Evolutionary conservation across 345 rosid species (phyloP).

Genomic region (Jatropha curcas): DNA sequence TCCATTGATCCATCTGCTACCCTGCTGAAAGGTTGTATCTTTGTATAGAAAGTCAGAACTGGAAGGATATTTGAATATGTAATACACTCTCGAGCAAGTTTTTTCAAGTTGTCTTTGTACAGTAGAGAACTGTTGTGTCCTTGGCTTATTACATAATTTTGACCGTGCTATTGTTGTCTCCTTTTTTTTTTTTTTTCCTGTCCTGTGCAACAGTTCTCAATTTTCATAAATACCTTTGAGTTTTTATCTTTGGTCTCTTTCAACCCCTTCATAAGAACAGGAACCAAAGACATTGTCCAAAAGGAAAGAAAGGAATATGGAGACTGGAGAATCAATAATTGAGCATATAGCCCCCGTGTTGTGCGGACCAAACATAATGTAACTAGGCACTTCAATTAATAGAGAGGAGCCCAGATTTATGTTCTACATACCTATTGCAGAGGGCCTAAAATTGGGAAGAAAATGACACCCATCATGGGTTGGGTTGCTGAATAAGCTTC

Average conservation of each 20-base stretch:
- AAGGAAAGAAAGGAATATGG: too few relatives aligned
- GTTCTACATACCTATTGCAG: too few relatives aligned
- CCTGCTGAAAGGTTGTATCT: slow-evolving; percentile 25
- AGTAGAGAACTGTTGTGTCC: slow-evolving; percentile 28
- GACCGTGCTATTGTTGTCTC: background rate
- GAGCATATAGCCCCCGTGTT: too few relatives aligned
- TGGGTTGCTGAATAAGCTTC: background rate
- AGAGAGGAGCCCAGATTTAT: background rate
- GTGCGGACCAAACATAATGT: background rate
- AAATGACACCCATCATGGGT: background rate
- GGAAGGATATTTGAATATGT: slow-evolving; percentile 28
- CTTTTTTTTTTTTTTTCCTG: background rate
- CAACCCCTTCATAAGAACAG: background rate
- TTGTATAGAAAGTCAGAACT: slow-evolving; percentile 38
- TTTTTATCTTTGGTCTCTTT: background rate
- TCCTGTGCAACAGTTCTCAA: background rate
- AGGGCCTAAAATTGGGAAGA: slow-evolving; percentile 1
- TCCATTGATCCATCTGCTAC: slow-evolving; percentile 22
- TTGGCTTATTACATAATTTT: slow-evolving; percentile 18
- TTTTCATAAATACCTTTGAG: background rate
- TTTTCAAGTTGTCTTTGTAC: slow-evolving; percentile 31
- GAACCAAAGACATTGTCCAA: too few relatives aligned
- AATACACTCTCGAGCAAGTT: slow-evolving; percentile 23
- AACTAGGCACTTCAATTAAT: background rate
- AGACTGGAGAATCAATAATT: too few relatives aligned